These are phyloP conservation scores for Hymenoscyphus scutula DNA, from an alignment of 2,329 filamentous ascomycete genomes.

Conservation along the genomic window DNA sequence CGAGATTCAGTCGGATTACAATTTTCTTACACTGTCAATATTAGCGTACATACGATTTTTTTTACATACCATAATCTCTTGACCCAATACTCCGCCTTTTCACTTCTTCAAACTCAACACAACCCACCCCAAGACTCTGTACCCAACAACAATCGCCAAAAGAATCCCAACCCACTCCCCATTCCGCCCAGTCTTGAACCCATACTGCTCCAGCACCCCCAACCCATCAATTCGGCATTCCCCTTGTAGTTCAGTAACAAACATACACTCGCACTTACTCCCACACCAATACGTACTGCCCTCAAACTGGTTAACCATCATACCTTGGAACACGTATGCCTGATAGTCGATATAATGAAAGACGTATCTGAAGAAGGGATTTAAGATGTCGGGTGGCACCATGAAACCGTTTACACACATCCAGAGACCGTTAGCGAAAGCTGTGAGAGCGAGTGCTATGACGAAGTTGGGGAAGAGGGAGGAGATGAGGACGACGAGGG, in stretches of 20 bases:
- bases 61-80: too few relatives aligned
- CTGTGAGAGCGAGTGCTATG: constrained; percentile 72
- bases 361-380: constrained; percentile 82
- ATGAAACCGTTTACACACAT: constrained; percentile 85
- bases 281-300: constrained; percentile 61
- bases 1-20: too few relatives aligned
- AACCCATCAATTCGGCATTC: constrained; percentile 70
- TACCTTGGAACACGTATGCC: constrained; percentile 81
- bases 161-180: constrained; percentile 76
- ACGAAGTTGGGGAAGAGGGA: constrained; percentile 77
- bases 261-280: constrained; percentile 60
- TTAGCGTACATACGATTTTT: too few relatives aligned
- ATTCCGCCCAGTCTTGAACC: constrained; percentile 60
- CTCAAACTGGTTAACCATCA: constrained; percentile 89
- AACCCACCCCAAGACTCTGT: constrained; percentile 66
- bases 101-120: constrained; percentile 47
- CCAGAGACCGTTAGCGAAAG: constrained; percentile 87
- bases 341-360: constrained; percentile 91
- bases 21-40: too few relatives aligned
- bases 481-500: constrained; percentile 74
- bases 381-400: constrained; percentile 68
- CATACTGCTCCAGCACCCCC: constrained; percentile 68
- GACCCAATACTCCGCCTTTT: neutral
- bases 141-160: constrained; percentile 71
- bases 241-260: constrained; percentile 56